These are phyloP conservation scores for Pezicula radicicola DNA, from an alignment of 2,329 filamentous ascomycete species.

Conservation along the genomic window DNA sequence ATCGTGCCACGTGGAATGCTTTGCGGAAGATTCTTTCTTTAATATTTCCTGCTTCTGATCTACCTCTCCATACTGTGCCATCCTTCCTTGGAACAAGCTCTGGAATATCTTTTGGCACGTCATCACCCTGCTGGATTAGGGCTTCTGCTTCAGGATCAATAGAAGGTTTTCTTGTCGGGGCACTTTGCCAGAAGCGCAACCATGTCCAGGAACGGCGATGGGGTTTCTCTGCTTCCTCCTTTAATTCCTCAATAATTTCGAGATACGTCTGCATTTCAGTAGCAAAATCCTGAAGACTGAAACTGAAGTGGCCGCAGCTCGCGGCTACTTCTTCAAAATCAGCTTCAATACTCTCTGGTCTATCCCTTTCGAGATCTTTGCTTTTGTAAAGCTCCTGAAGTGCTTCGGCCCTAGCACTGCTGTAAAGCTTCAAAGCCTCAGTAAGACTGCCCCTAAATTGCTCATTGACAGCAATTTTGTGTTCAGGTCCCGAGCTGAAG, in stretches of 20 bases:
- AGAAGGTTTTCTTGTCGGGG: conserved; percentile 3
- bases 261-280: conserved; percentile 85
- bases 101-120: conserved; percentile 21
- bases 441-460: conserved; percentile 77
- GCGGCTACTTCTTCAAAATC: conserved; percentile 97
- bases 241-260: conserved; percentile 80
- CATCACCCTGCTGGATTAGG: conserved; percentile 21
- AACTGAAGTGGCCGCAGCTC: conserved; percentile 96
- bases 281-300: conserved; percentile 84
- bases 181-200: conserved; percentile 72
- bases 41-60: conserved; percentile 3
- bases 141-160: conserved; percentile 24
- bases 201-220: conserved; percentile 74
- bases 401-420: conserved; percentile 70
- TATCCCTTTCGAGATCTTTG: conserved; percentile 67
- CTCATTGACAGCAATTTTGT: conserved; percentile 71
- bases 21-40: conserved; percentile 29
- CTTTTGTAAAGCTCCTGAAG: conserved; percentile 77
- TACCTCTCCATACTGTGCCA: conserved; percentile 6
- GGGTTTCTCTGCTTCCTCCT: conserved; percentile 62
- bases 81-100: conserved; percentile 16
- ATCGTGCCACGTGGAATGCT: conserved; percentile 50
- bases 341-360: conserved; percentile 74
- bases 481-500: conserved; percentile 66
- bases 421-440: conserved; percentile 79